These are phyloP conservation scores for Phytophthora multivora DNA, from an alignment of 352 stramenopile species.

Conservation along the genomic window DNA sequence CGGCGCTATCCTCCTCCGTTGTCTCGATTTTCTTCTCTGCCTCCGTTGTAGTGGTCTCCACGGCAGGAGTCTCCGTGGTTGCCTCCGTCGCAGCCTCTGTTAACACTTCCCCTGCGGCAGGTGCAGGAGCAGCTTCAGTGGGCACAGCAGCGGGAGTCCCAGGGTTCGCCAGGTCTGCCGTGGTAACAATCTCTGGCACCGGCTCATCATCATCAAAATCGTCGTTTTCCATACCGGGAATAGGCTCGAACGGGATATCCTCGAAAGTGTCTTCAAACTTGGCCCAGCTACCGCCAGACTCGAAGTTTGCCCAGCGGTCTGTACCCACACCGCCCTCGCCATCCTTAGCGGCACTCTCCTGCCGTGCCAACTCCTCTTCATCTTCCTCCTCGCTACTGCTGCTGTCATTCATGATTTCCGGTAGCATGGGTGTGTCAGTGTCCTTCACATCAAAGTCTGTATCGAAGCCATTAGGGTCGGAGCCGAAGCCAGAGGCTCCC, in stretches of 20 bases:
- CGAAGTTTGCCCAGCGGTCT: conserved; percentile 71
- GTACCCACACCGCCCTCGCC: conserved; percentile 7
- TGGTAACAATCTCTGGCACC: conserved; percentile 28
- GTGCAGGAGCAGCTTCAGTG: conserved; percentile 5
- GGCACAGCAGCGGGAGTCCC: conserved; percentile 7
- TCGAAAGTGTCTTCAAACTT: conserved; percentile 75
- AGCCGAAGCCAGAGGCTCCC: conserved; percentile 66
- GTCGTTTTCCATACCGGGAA: conserved; percentile 54
- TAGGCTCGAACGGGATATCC: conserved; percentile 59
- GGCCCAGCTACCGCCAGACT: conserved; percentile 64
- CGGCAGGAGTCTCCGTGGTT: conserved; percentile 15
- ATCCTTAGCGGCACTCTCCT: conserved; percentile 30
- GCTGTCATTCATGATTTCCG: conserved; percentile 88
- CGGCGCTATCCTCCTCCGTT: conserved; percentile 23
- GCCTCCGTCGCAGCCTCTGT: conserved; percentile 19
- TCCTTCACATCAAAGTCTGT: conserved; percentile 78
- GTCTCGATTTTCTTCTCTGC: conserved; percentile 28
- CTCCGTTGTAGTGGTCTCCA: conserved; percentile 15
- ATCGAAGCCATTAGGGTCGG: conserved; percentile 62
- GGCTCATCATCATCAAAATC: conserved; percentile 46
- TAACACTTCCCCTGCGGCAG: conserved; percentile 8
- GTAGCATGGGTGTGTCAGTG: conserved; percentile 75
- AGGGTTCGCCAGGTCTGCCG: conserved; percentile 22
- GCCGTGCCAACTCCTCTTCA: conserved; percentile 56
- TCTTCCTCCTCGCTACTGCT: conserved; percentile 90